Evolutionary conservation across 2,329 filamentous ascomycete species (phyloP).

Genomic region (Graphilbum sp.): DNA sequence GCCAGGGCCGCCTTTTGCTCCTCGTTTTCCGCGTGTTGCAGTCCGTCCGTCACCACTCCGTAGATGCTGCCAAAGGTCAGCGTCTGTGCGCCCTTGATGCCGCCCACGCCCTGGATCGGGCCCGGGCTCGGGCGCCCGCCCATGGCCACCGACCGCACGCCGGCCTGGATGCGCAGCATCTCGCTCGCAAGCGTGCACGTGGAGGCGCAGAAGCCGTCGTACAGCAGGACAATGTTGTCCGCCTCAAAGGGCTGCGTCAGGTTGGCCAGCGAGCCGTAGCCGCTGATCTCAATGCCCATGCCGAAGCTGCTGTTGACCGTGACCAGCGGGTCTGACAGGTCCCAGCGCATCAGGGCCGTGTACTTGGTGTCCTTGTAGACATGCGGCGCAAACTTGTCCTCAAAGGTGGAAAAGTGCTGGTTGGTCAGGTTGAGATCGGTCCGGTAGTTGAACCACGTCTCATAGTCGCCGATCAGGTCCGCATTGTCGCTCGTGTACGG

Average conservation of each 20-base stretch:
- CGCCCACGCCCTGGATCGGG: conserved; percentile 48
- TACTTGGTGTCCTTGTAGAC: conserved; percentile 33
- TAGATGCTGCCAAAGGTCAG: conserved; percentile 6
- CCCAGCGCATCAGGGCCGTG: conserved; percentile 34
- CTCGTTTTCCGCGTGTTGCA: conserved; percentile 4
- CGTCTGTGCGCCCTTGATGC: conserved; percentile 36
- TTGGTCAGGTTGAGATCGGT: conserved; percentile 30
- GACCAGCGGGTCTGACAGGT: conserved; percentile 26
- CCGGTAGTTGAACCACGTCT: conserved; percentile 27
- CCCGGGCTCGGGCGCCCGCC: conserved; percentile 39
- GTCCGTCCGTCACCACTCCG: conserved; percentile 8
- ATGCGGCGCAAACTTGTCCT: conserved; percentile 25
- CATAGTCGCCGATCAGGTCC: conserved; percentile 3
- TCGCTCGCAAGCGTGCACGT: conserved; percentile 17
- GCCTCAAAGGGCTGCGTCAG: conserved; percentile 35
- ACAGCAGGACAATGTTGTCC: conserved; percentile 41
- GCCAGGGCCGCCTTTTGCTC: conserved; percentile 4
- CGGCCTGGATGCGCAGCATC: conserved; percentile 16
- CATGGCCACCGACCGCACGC: conserved; percentile 41
- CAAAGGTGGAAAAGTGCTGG: conserved; percentile 32
- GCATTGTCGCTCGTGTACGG: conserved; percentile 25
- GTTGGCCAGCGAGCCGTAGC: conserved; percentile 29
- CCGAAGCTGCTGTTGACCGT: conserved; percentile 21
- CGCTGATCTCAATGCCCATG: conserved; percentile 28
- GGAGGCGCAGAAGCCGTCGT: conserved; percentile 18